Base-by-base conservation (phyloP, 2,329 filamentous ascomycete genomes). In the Botryotinia calthae region DNA sequence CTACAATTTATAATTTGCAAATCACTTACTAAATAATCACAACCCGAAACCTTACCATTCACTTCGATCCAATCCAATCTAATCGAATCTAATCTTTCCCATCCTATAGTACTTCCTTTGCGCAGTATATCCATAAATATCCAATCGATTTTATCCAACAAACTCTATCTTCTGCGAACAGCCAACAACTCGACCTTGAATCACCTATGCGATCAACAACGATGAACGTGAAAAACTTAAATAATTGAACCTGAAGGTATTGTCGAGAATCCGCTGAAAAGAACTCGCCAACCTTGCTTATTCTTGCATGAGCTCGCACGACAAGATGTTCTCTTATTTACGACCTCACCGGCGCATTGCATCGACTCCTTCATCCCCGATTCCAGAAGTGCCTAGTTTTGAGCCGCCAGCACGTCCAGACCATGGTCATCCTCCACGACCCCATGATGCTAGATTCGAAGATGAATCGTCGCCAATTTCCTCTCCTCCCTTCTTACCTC, bases 401-500 rank as follows among this genome's bases (percentile, higher is more conserved):
- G 80, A 81, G 70, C 73, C 74, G 31, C 73, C 76, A 54, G 71
- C 73, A 37, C 77, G 76, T 66, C 59, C 74, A 25, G 77, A 79
- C 65, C 79, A 80, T 72, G 75, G 72, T 22, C 79, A 80, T 68
- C 76, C 79, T 6, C 74, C 75, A 73, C 75, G 78, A 74, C 74
- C 74, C 46, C 76, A 76, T 71, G 77, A 79, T 73, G 72, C 67
- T 20, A 71, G 51, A 54, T 69, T 71, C 18, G 75, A 72, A 71
- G 76, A 79, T 56, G 71, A 69, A 37, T 67, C 71, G 44, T 73
- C 76, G 20, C 73, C 69, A 9, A 77, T 83, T 54, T 84, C 87
- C 70, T 77, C 84, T 48, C 84, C 87, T 71, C 86, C 86, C 12
- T 83, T 82, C 5, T 81, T 89, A 44, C 81, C 82, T 46, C 81